Evolutionary conservation across 768 basidiomycete species (phyloP).

Genomic region (Pleurotus djamor): DNA sequence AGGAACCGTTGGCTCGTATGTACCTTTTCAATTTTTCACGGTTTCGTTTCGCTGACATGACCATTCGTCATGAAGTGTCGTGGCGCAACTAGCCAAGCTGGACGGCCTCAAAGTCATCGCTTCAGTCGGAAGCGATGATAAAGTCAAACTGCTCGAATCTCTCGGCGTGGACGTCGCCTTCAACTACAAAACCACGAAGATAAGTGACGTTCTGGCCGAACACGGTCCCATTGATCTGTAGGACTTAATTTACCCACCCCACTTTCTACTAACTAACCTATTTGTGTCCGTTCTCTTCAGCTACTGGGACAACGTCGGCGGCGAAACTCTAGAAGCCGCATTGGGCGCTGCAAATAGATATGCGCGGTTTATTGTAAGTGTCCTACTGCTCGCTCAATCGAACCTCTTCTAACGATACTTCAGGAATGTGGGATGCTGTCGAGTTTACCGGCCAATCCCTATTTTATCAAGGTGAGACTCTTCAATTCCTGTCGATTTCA

Average conservation of each 20-base stretch:
- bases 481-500: slow-evolving; percentile 1
- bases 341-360: slow-evolving; percentile 30
- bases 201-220: slow-evolving; percentile 45
- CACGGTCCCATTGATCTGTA: slow-evolving; percentile 52
- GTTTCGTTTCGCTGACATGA: neutral
- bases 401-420: neutral
- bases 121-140: slow-evolving; percentile 72
- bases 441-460: slow-evolving; percentile 15
- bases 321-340: slow-evolving; percentile 34
- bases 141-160: slow-evolving; percentile 58
- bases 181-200: slow-evolving; percentile 68
- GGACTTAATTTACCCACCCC: slow-evolving; percentile 5
- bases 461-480: neutral
- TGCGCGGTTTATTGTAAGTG: slow-evolving; percentile 40
- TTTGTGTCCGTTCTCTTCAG: neutral
- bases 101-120: slow-evolving; percentile 67
- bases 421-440: slow-evolving; percentile 1
- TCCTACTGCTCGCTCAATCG: neutral
- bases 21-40: neutral
- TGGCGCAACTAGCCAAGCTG: slow-evolving; percentile 49
- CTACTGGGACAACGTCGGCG: slow-evolving; percentile 44
- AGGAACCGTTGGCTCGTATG: slow-evolving; percentile 61
- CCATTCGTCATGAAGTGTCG: slow-evolving; percentile 25
- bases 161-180: slow-evolving; percentile 71
- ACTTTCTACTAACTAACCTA: neutral